Percentiles rank a stretch among this genome's conserved stretches.
Evolutionary conservation across 2,329 filamentous ascomycete genomes (phyloP).

Genomic region (Ophiocordyceps camponoti-rufipedis): DNA sequence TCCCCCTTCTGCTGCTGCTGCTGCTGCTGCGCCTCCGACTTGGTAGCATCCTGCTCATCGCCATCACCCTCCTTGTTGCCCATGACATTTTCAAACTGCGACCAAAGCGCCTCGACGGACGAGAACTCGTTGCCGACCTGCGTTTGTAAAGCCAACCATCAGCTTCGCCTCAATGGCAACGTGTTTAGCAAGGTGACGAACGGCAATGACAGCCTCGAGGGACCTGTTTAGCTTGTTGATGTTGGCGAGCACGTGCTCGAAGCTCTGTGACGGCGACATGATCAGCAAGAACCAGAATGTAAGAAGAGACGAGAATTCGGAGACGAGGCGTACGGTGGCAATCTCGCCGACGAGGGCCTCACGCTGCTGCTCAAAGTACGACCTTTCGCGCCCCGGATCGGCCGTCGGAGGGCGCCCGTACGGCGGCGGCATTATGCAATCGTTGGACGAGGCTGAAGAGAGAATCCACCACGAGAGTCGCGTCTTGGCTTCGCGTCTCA

Average conservation of each 20-base stretch:
- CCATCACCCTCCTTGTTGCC: constrained; percentile 34
- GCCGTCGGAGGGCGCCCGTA: constrained; percentile 10
- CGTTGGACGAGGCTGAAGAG: neutral
- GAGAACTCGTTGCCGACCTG: constrained; percentile 91
- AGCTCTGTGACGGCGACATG: constrained; percentile 25
- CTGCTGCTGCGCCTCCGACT: too few species aligned
- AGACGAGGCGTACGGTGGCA: constrained; percentile 33
- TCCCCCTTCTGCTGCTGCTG: too few species aligned
- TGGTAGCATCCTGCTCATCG: too few species aligned
- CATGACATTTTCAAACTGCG: constrained; percentile 94
- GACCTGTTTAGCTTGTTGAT: constrained; percentile 91
- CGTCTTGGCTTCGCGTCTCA: neutral
- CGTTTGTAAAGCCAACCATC: neutral
- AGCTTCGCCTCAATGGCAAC: too few species aligned
- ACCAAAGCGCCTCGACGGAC: constrained; percentile 94
- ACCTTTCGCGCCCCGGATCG: constrained; percentile 21
- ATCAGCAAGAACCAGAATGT: neutral
- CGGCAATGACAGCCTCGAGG: constrained; percentile 77
- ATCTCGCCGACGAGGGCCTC: constrained; percentile 55
- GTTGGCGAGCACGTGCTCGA: constrained; percentile 87
- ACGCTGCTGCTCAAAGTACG: constrained; percentile 62
- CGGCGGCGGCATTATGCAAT: constrained; percentile 5
- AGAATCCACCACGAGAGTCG: neutral
- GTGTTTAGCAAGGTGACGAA: constrained; percentile 20
- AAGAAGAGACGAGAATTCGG: neutral